phyloP scores from a whole-genome alignment of 192 early-diverging fungal species.

The Coemansia reversa region DNA sequence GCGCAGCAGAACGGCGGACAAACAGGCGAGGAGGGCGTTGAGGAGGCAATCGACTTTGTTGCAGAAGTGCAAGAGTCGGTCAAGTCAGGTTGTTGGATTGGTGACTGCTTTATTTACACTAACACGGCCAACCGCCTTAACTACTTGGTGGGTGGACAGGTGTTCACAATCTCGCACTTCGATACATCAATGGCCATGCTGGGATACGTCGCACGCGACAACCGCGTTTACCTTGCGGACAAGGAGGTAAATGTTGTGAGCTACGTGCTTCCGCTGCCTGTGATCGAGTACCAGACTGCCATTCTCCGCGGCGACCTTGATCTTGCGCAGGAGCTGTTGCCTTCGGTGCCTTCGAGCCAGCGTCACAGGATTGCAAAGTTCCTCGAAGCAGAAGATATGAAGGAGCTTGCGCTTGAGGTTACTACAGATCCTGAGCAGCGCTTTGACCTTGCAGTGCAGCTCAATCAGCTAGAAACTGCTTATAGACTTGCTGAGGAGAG shows the following conservation, averaged over 20 bases:
- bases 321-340: constrained; percentile 74
- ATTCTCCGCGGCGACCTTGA: constrained; percentile 92
- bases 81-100: constrained; percentile 94
- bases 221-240: constrained; percentile 91
- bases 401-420: constrained; percentile 91
- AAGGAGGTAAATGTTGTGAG: constrained; percentile 89
- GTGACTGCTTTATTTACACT: constrained; percentile 99
- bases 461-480: constrained; percentile 81
- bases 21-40: constrained; percentile 90
- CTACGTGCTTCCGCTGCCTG: constrained; percentile 86
- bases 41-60: constrained; percentile 94
- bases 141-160: constrained; percentile 94
- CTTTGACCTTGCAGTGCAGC: constrained; percentile 91
- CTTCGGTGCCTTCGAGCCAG: constrained; percentile 85
- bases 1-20: constrained; percentile 66
- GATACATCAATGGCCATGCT: constrained; percentile 88
- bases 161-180: constrained; percentile 95
- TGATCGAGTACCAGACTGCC: constrained; percentile 99
- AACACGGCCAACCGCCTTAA: constrained; percentile 86
- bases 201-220: constrained; percentile 91
- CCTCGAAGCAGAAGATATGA: constrained; percentile 89
- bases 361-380: constrained; percentile 90
- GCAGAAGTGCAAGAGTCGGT: constrained; percentile 89
- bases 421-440: constrained; percentile 93
- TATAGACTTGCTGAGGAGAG: constrained; percentile 79